Conservation (phyloP, 2,329 filamentous ascomycete species). For the Cladosporium austrohemisphaericum region DNA sequence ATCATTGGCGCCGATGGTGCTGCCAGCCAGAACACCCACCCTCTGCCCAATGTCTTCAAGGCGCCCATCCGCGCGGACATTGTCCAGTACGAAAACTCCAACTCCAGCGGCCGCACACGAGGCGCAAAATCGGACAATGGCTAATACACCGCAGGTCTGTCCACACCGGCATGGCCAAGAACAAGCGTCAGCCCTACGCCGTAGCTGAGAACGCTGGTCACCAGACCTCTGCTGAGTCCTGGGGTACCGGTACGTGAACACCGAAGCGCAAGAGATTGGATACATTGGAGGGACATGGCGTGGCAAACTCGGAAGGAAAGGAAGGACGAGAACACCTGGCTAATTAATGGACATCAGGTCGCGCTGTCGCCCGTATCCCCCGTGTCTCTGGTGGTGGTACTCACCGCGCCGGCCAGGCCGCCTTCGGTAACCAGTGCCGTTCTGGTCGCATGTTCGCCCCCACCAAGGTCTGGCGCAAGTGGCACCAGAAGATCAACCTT, state of each 20-base stretch:
- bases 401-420: constrained; percentile 99
- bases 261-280: constrained; percentile 18
- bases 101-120: background rate
- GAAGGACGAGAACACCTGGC: constrained; percentile 22
- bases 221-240: constrained; percentile 99
- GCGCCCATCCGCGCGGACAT: constrained; percentile 98
- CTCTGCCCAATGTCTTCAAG: constrained; percentile 95
- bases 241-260: constrained; percentile 77
- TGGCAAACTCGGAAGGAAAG: constrained; percentile 5
- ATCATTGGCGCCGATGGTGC: constrained; percentile 95
- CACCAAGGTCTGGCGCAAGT: constrained; percentile 99
- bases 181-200: constrained; percentile 98
- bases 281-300: constrained; percentile 3
- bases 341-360: constrained; percentile 60
- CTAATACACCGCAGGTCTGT: constrained; percentile 54
- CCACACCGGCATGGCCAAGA: constrained; percentile 99
- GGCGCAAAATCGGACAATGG: constrained; percentile 16
- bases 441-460: constrained; percentile 99
- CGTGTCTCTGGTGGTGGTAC: constrained; percentile 99
- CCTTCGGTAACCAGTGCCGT: constrained; percentile 99
- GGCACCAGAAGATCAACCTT: constrained; percentile 99
- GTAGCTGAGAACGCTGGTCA: constrained; percentile 99
- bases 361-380: constrained; percentile 99
- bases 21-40: constrained; percentile 81
- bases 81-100: constrained; percentile 69